These are phyloP conservation scores for Citrus glauca DNA, from an alignment of 345 rosid species.

Conservation along the genomic window DNA sequence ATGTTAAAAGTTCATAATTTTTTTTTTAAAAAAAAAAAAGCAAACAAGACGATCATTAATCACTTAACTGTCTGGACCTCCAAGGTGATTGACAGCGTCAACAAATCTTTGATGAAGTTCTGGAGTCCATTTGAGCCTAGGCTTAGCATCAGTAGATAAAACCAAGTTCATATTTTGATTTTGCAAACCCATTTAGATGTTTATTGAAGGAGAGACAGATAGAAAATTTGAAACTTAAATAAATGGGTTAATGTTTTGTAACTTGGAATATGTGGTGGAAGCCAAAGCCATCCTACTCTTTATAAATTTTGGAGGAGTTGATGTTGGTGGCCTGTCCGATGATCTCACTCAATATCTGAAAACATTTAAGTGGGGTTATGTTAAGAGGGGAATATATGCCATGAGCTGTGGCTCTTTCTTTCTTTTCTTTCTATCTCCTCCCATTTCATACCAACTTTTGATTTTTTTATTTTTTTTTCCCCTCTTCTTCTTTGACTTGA, in stretches of 20 bases:
- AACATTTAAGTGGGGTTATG: conserved; percentile 66
- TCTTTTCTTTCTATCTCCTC: conserved; percentile 33
- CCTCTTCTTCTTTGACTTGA: conserved; percentile 51
- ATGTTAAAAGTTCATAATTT: not conserved
- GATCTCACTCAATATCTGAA: conserved; percentile 75
- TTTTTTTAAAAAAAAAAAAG: not conserved
- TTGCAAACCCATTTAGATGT: conserved; percentile 34
- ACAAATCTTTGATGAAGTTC: conserved; percentile 88
- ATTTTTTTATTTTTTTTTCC: conserved; percentile 12
- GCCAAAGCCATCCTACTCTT: conserved; percentile 28
- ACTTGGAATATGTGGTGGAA: conserved; percentile 27
- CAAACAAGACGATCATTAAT: not conserved
- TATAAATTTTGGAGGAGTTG: conserved; percentile 38
- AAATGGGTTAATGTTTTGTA: conserved; percentile 10
- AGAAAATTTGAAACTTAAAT: conserved; percentile 16
- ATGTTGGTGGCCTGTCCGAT: conserved; percentile 44
- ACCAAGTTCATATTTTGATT: conserved; percentile 65
- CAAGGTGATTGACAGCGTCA: conserved; percentile 75
- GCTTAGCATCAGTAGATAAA: conserved; percentile 87
- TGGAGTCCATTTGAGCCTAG: conserved; percentile 93
- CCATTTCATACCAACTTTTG: conserved; percentile 30
- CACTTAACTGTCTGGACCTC: conserved; percentile 84
- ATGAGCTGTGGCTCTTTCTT: conserved; percentile 54
- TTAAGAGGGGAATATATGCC: conserved; percentile 78
- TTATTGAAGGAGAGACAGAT: conserved; percentile 16